Evolutionary conservation across 164 flowering plant genomes (phyloP), one percentile per base, ranked within the genome.

Genomic region (Stephania cephalantha): DNA sequence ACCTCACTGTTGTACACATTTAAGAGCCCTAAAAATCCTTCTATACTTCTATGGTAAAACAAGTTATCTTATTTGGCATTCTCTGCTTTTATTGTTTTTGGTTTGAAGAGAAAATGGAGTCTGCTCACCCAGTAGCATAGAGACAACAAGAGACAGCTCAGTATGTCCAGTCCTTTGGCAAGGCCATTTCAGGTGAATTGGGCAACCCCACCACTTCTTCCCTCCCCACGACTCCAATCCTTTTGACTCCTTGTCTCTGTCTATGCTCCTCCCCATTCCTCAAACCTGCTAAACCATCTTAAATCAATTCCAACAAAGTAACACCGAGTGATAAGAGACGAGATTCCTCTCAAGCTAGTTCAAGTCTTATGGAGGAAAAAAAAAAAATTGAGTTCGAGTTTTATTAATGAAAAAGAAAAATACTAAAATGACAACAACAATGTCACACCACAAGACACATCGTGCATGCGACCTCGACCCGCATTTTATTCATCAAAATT

Each of bases 151-250:
- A 7, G 35, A 68, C 20, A 46, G 75, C 35, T 85, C 79, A 83
- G 74, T 84, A 84, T 42, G 85, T 82, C 87, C 86, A 85, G n/a
- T 83, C 84, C 67, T 73, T 75, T 50, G 87, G 87, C 81, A 85
- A 77, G 9, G 74, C 80, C 69, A 75, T 76, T 48, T 83, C 86
- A 63, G 83, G 46, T 72, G 85, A 74, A 71, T 75, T 77, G 53
- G 75, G 82, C 29, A 69, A 74, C 9, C 78, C 72, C 30, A 58
- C 44, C 42, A 35, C 42, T 35, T 35, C 42, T 22, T 77, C 83
- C 25, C 76, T 75, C 71, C 75, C 71, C 74, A 52, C 77, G 50
- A 58, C 64, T 53, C 9, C 82, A 69, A 31, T 73, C 58, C 74
- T 64, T 71, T 50, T 75, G 58, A 66, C 71, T 75, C 52, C 46